Base-by-base conservation (phyloP, 169 alveolate genomes). In the Miamiensis avidus region DNA sequence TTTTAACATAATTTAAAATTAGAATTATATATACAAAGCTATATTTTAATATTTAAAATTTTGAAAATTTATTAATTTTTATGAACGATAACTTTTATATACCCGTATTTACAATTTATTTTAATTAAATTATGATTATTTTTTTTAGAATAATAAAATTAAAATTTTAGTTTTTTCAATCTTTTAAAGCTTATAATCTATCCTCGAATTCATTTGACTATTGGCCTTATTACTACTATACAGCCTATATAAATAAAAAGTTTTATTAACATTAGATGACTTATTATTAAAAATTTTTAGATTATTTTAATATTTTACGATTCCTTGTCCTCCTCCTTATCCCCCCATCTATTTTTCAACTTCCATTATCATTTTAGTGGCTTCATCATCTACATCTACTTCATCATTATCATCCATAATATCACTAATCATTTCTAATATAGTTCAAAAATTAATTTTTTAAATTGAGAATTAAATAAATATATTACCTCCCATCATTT, bases 321-420 rank as follows among this genome's bases (percentile, higher is more conserved):
- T 49, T 81, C 31, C 82, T 64, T 74, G 69, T 29, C 90, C 90
- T 0, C 90, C 87, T 30, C 25, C 64, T 26, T 84, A 82, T 25
- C 81, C 82, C n/a, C 84, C 86, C 20, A 82, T 20, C 4, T 4
- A 49, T 49, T 49, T 49, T 49, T 49, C 69, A 49, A 20, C 69
- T 49, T 49, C 69, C 69, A 49, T 49, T 49, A 49, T 11, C 4
- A 49, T 49, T 49, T 49, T 49, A 11, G 4, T 20, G 20, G 69
- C 69, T 49, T 49, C 69, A 49, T 49, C 69, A 20, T 49, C 90
- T 1, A 86, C 29, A 65, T 86, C 74, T 32, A 79, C 90, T 31
- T 86, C 90, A 31, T 74, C 74, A 30, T 86, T 86, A 74, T 79
- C 73, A 49, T 82, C 74, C 90, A 86, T 86, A 0, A 86, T 86